phyloP scores from a whole-genome alignment of 2,329 filamentous ascomycete species.

The Colletotrichum cordylinicola region DNA sequence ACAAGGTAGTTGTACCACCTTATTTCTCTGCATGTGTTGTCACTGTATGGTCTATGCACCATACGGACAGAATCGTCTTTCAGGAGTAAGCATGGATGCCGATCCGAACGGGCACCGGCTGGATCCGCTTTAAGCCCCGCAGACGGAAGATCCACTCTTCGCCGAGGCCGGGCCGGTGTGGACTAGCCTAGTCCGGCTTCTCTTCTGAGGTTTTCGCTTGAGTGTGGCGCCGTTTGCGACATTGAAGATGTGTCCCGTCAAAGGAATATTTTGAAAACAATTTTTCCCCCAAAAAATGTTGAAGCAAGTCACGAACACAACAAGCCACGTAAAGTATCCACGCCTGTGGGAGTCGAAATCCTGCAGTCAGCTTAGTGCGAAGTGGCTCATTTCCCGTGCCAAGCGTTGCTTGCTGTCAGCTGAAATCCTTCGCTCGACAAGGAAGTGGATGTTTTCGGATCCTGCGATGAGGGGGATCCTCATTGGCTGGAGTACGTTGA shows the following conservation, averaged over 20 bases:
- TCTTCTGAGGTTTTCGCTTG: not conserved
- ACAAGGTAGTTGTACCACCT: too few relatives aligned
- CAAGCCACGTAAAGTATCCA: not conserved
- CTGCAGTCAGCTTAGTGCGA: not conserved
- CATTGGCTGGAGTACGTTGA: not conserved
- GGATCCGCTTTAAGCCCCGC: too few relatives aligned
- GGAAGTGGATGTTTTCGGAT: not conserved
- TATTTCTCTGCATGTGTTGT: too few relatives aligned
- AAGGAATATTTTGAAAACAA: not conserved
- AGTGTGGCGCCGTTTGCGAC: not conserved
- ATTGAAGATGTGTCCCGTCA: too few relatives aligned
- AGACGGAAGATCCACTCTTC: not conserved
- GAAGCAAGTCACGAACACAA: not conserved
- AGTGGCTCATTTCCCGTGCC: not conserved
- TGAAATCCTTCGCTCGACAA: not conserved
- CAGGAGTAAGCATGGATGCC: too few relatives aligned
- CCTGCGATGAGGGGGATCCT: not conserved
- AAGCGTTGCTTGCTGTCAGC: not conserved
- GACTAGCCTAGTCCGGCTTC: not conserved
- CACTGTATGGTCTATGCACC: too few relatives aligned
- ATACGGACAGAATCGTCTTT: too few relatives aligned
- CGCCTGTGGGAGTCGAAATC: not conserved
- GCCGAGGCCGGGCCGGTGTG: not conserved
- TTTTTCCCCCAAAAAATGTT: rapidly evolving
- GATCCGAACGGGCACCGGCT: too few relatives aligned